A percentile compares a stretch with the other conserved stretches of the same genome.
Conservation (phyloP, 2,329 filamentous ascomycete species). For the Scedosporium boydii region DNA sequence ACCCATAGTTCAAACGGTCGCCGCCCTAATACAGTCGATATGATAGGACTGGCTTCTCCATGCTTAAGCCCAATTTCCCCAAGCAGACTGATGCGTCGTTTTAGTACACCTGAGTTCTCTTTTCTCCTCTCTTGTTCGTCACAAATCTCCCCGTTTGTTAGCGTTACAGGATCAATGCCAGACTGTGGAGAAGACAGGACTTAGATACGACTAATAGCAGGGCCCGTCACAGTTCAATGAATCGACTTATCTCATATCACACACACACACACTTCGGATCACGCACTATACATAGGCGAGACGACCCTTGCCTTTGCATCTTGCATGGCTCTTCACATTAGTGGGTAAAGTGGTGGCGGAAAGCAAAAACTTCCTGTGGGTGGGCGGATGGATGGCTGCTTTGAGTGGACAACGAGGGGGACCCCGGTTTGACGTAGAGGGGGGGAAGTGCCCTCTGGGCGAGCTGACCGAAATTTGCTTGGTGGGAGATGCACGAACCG, state of each 20-base stretch:
- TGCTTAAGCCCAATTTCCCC: no score
- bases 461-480: not conserved
- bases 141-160: no score
- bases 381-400: not conserved
- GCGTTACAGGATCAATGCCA: no score
- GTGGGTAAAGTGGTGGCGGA: not conserved
- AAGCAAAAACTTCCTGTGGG: not conserved
- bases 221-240: not conserved
- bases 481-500: not conserved
- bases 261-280: not conserved
- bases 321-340: not conserved
- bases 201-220: not conserved
- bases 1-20: no score
- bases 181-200: no score
- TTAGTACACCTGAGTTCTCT: no score
- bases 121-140: no score
- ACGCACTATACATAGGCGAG: not conserved
- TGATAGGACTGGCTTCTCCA: no score
- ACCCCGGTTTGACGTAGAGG: not conserved
- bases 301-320: not conserved
- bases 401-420: not conserved
- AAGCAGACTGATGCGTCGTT: no score
- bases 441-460: not conserved
- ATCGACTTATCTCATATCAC: not conserved
- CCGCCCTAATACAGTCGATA: no score